Base-by-base conservation (phyloP, 345 rosid species). In the Dimocarpus longan region DNA sequence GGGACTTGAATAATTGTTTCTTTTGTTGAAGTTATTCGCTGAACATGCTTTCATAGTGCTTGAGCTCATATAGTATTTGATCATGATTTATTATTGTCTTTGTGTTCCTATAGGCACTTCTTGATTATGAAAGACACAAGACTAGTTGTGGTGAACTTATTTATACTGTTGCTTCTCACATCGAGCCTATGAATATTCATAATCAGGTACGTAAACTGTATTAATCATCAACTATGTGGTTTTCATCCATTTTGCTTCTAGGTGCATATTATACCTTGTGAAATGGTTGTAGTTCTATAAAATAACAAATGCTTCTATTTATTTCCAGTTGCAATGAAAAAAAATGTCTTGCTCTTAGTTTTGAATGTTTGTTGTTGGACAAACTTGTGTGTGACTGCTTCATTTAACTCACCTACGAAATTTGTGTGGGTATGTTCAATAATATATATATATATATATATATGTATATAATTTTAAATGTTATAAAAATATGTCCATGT, bases 41-140 rank as follows among this genome's bases (percentile, higher is more conserved):
- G 57, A n/a, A 66, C 46, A 37, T 37, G 32, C 72, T 43, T 68
- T 68, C 72, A 28, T 37, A 15, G 60, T 13, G 64, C 24, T 54
- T 10, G 62, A 28, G 64, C 32, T 26, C 13, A 50, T 52, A 52
- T 16, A 52, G 7, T 52, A 52, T 52, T 52, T 15, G n/a, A 19
- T 52, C 19, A 15, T 52, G 57, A 5, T 52, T 39, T 65, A 5
- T 71, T 24, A 67, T 50, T 8, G 19, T 76, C 18, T 59, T 52
- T 63, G 11, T 68, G 39, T 19, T 66, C 84, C 67, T 70, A 54
- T 82, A 95, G 99, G 92, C 96, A 42, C 97, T 95, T 57, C 95
- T 95, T 75, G 99, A 95, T 71, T 95, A 90, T 84, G 98, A 95
- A 84, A 90, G 92, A 85, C 93, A 88, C 71, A 91, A 91, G 83